phyloP scores from a whole-genome alignment of 495 filamentous ascomycete species.

The Penicillium ochrochloron region DNA sequence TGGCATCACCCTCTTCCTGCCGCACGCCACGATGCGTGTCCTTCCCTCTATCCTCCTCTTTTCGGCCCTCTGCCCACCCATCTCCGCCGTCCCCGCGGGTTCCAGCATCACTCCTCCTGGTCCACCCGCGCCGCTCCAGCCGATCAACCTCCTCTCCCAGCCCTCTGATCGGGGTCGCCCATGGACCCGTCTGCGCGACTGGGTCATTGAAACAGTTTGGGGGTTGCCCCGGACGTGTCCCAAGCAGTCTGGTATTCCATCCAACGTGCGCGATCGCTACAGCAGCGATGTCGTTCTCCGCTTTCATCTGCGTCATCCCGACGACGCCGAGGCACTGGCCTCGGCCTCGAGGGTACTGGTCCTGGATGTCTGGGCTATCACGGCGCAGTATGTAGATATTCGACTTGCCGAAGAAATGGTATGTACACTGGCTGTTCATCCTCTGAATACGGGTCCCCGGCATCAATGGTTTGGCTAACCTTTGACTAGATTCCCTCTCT shows the following conservation, averaged over 20 bases:
- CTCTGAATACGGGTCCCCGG: background rate
- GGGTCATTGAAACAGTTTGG: conserved; percentile 67
- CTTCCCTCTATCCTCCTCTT: conserved; percentile 35
- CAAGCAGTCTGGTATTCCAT: conserved; percentile 39
- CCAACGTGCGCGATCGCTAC: conserved; percentile 67
- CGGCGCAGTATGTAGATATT: conserved; percentile 84
- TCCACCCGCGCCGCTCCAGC: conserved; percentile 35
- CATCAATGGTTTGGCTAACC: background rate
- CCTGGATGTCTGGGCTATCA: conserved; percentile 90
- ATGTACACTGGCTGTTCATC: conserved; percentile 30
- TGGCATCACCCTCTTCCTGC: conserved; percentile 7
- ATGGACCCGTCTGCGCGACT: conserved; percentile 65
- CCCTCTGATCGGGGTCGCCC: conserved; percentile 39
- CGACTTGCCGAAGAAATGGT: conserved; percentile 78
- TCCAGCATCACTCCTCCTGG: conserved; percentile 43
- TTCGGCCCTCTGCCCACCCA: conserved; percentile 28
- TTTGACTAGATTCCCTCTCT: conserved; percentile 69
- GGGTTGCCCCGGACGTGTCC: conserved; percentile 42
- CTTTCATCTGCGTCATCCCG: conserved; percentile 73
- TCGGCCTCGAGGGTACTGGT: conserved; percentile 76
- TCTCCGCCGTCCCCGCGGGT: conserved; percentile 47
- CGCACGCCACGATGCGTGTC: conserved; percentile 24
- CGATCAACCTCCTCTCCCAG: conserved; percentile 38
- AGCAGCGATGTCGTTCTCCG: conserved; percentile 83
- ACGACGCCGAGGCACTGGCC: conserved; percentile 74